Conservation (phyloP, 2,329 filamentous ascomycete genomes). For the Fusarium stilboides region DNA sequence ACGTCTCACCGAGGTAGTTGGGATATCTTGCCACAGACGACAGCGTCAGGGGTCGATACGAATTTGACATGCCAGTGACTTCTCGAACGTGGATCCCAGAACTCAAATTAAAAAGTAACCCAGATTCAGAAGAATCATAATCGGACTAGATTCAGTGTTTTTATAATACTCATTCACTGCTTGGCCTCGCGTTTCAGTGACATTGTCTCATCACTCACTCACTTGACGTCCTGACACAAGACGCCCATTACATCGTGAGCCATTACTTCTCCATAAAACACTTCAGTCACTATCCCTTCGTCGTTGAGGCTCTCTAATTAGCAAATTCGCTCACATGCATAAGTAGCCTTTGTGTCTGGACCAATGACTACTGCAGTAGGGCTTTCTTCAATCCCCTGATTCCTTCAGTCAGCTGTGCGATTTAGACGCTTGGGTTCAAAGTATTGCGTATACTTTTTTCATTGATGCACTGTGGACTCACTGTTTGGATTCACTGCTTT, state of each 20-base stretch:
- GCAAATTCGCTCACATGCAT: not conserved
- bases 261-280: not conserved
- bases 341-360: not conserved
- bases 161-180: not conserved
- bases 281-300: not conserved
- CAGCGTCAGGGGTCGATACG: conserved; percentile 3
- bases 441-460: not conserved
- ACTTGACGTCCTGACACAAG: not conserved
- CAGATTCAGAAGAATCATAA: not conserved
- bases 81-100: not conserved
- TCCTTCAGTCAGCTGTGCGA: not conserved
- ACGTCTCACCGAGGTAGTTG: not conserved
- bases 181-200: too few relatives aligned
- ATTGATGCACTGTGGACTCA: not conserved
- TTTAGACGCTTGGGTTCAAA: not conserved
- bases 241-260: not conserved
- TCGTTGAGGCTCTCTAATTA: not conserved
- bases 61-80: not conserved
- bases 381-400: not conserved
- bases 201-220: too few relatives aligned
- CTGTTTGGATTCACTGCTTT: not conserved
- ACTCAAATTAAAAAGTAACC: not conserved
- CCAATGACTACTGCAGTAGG: conserved; percentile 15
- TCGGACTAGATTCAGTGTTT: too few relatives aligned
- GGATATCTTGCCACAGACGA: conserved; percentile 16